phyloP scores from a whole-genome alignment of 371 early-diverging fungal genomes.

The Chytridium lagenaria region DNA sequence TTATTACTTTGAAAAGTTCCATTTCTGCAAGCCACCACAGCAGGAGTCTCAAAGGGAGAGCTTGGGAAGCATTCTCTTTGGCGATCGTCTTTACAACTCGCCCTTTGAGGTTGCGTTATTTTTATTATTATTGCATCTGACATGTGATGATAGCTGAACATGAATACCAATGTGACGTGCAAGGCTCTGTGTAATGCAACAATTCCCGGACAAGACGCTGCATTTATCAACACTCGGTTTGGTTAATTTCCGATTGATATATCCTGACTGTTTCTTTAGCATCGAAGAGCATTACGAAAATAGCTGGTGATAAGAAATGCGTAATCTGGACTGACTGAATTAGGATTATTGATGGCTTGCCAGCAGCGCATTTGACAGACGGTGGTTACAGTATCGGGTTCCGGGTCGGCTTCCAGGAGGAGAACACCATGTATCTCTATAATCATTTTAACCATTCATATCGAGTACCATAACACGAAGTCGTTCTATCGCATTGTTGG shows the following conservation, averaged over 20 bases:
- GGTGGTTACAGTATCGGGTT: conserved; percentile 78
- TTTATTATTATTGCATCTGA: neutral
- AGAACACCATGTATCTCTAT: conserved; percentile 56
- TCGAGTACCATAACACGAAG: conserved; percentile 77
- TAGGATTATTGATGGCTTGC: conserved; percentile 91
- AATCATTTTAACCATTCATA: conserved; percentile 88
- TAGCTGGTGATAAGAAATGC: conserved; percentile 35
- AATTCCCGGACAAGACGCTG: conserved; percentile 74
- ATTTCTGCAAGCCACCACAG: conserved; percentile 82
- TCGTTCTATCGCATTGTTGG: conserved; percentile 84
- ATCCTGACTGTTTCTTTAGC: conserved; percentile 36
- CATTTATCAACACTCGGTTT: conserved; percentile 76
- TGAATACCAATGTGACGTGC: conserved; percentile 65
- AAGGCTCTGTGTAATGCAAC: conserved; percentile 68
- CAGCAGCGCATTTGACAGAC: conserved; percentile 78
- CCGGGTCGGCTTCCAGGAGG: conserved; percentile 38
- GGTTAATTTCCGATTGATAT: neutral
- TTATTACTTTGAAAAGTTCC: conserved; percentile 86
- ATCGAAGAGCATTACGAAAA: conserved; percentile 81
- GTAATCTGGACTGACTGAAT: neutral
- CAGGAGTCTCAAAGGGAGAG: conserved; percentile 78
- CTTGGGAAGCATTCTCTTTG: conserved; percentile 91
- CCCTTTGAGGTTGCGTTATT: conserved; percentile 72
- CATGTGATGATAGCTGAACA: conserved; percentile 55
- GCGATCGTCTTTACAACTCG: conserved; percentile 92